Evolutionary conservation across 768 basidiomycete genomes (phyloP).

Genomic region (Tylopilus sp.): DNA sequence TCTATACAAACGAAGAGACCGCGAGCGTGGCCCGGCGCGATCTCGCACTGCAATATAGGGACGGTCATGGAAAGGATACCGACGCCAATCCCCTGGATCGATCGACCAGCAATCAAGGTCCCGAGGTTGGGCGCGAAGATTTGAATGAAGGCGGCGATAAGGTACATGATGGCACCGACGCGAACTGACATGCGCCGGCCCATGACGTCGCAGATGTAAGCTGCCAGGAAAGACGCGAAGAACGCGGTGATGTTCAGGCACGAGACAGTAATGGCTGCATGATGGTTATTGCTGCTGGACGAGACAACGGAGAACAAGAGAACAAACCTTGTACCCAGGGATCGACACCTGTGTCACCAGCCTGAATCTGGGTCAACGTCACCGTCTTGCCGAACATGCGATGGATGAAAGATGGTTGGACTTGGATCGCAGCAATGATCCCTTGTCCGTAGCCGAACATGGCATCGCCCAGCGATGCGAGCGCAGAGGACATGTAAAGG

Average conservation of each 20-base stretch:
- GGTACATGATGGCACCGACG: slow-evolving; percentile 47
- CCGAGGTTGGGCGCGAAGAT: slow-evolving; percentile 46
- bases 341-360: slow-evolving; percentile 41
- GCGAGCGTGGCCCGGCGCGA: slow-evolving; percentile 44
- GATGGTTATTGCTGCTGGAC: neutral
- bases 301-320: neutral
- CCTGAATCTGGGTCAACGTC: slow-evolving; percentile 43
- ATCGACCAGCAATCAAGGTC: slow-evolving; percentile 40
- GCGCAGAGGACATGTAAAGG: slow-evolving; percentile 48
- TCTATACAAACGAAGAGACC: slow-evolving; percentile 54
- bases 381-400: slow-evolving; percentile 46
- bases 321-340: slow-evolving; percentile 45
- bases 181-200: slow-evolving; percentile 50
- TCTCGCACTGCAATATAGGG: slow-evolving; percentile 47
- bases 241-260: slow-evolving; percentile 51
- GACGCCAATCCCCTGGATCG: slow-evolving; percentile 47
- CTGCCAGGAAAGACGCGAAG: slow-evolving; percentile 42
- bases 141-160: slow-evolving; percentile 48
- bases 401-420: slow-evolving; percentile 50
- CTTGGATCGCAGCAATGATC: slow-evolving; percentile 47
- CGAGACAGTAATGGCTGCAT: slow-evolving; percentile 45
- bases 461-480: slow-evolving; percentile 54
- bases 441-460: slow-evolving; percentile 58
- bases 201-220: slow-evolving; percentile 48
- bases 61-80: slow-evolving; percentile 52